Conservation (phyloP, 768 basidiomycete genomes). For the Kwoniella newhampshirensis region DNA sequence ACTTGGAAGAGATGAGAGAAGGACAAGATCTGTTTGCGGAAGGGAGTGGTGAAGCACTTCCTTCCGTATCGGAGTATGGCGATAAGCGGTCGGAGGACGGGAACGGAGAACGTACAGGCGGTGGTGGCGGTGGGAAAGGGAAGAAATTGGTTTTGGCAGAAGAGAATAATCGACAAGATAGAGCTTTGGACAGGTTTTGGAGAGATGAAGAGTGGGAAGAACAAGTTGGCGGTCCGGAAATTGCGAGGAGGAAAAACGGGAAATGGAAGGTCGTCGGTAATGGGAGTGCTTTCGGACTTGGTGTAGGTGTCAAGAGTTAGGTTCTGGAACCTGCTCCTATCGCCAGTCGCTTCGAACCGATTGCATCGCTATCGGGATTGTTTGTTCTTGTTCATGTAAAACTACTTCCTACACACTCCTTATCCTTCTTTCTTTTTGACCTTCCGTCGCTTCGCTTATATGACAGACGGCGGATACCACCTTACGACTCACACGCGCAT, state of each 20-base stretch:
- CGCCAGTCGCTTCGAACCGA: not conserved
- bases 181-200: conserved; percentile 36
- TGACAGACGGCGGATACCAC: no score
- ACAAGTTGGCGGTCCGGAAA: conserved; percentile 11
- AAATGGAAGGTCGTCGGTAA: conserved; percentile 29
- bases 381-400: not conserved
- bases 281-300: conserved; percentile 13
- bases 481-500: not conserved
- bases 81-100: no score
- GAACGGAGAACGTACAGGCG: conserved; percentile 1
- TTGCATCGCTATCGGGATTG: no score
- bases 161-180: conserved; percentile 20
- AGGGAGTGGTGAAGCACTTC: conserved; percentile 11
- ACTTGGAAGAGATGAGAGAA: conserved; percentile 20
- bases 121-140: conserved; percentile 1
- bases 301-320: not conserved
- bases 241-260: conserved; percentile 13
- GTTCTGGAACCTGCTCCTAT: conserved; percentile 1
- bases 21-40: conserved; percentile 8
- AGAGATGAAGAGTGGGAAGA: conserved; percentile 47
- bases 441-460: no score
- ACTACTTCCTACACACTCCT: no score
- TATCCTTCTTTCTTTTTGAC: no score
- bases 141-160: conserved; percentile 12
- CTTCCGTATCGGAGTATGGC: not conserved